Evolutionary conservation across 164 flowering plant genomes (phyloP).

Genomic region (Brasenia schreberi): DNA sequence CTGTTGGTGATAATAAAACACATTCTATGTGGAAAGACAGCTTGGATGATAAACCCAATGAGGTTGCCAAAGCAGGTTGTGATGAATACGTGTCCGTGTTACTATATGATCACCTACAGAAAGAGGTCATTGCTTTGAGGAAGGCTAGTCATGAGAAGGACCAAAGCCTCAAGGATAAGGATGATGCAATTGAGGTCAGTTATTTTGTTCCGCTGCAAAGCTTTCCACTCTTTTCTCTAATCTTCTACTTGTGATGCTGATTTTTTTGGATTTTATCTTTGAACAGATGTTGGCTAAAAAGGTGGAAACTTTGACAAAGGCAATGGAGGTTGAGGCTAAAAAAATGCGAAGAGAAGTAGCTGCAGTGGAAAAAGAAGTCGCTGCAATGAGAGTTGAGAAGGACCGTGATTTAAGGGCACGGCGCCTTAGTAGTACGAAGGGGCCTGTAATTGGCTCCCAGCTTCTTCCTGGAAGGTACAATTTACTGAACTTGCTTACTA

Average conservation of each 20-base stretch:
- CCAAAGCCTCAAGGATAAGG: conserved; percentile 58
- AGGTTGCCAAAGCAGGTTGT: conserved; percentile 15
- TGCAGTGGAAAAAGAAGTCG: conserved; percentile 61
- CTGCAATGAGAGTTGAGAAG: conserved; percentile 37
- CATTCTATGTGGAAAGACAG: conserved; percentile 9
- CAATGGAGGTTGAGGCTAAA: conserved; percentile 70
- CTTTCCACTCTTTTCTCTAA: too few relatives aligned
- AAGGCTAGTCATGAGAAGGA: conserved; percentile 61
- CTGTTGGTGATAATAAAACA: conserved; percentile 7
- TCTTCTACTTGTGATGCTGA: not conserved
- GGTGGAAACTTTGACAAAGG: conserved; percentile 57
- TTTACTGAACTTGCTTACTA: too few relatives aligned
- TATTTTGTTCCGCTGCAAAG: too few relatives aligned
- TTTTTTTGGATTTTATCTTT: not conserved
- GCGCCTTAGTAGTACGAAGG: conserved; percentile 27
- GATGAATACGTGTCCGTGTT: conserved; percentile 47
- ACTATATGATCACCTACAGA: conserved; percentile 55
- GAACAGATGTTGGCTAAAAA: conserved; percentile 61
- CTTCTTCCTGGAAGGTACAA: conserved; percentile 27
- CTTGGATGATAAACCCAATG: conserved; percentile 13
- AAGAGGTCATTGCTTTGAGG: conserved; percentile 47
- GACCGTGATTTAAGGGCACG: conserved; percentile 31
- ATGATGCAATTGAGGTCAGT: conserved; percentile 57
- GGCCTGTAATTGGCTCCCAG: conserved; percentile 25
- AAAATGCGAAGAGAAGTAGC: conserved; percentile 67